phyloP scores from a whole-genome alignment of 352 stramenopile genomes.

The Pythium oligandrum region DNA sequence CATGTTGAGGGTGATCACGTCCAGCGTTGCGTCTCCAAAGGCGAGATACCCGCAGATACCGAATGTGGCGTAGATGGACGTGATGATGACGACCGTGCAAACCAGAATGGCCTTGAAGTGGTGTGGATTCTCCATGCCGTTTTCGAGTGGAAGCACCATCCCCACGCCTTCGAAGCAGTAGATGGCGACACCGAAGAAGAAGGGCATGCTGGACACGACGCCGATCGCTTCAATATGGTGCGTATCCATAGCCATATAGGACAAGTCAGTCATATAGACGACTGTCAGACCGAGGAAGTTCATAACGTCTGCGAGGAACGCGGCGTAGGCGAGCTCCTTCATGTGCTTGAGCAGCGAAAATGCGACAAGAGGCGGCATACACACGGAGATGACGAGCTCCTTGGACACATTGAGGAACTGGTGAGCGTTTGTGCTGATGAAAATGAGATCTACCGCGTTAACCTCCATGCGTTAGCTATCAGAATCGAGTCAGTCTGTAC shows the following conservation, averaged over 20 bases:
- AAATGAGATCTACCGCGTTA: constrained; percentile 74
- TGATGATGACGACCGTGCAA: constrained; percentile 76
- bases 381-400: constrained; percentile 46
- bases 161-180: constrained; percentile 91
- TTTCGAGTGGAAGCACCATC: constrained; percentile 86
- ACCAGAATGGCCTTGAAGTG: constrained; percentile 75
- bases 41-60: constrained; percentile 83
- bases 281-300: constrained; percentile 82
- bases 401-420: constrained; percentile 63
- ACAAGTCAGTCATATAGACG: constrained; percentile 81
- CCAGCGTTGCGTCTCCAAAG: constrained; percentile 75
- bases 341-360: constrained; percentile 88
- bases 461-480: too few species aligned
- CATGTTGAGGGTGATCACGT: constrained; percentile 90
- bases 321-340: constrained; percentile 83
- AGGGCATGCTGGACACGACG: constrained; percentile 61
- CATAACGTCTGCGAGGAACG: constrained; percentile 85
- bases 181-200: constrained; percentile 86
- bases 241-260: constrained; percentile 52
- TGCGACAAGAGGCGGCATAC: constrained; percentile 54
- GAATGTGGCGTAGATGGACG: constrained; percentile 84
- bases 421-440: constrained; percentile 86
- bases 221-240: constrained; percentile 53
- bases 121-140: constrained; percentile 70
- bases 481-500: too few species aligned